phyloP scores from a whole-genome alignment of 768 basidiomycete species.

The Harrya chromipes region DNA sequence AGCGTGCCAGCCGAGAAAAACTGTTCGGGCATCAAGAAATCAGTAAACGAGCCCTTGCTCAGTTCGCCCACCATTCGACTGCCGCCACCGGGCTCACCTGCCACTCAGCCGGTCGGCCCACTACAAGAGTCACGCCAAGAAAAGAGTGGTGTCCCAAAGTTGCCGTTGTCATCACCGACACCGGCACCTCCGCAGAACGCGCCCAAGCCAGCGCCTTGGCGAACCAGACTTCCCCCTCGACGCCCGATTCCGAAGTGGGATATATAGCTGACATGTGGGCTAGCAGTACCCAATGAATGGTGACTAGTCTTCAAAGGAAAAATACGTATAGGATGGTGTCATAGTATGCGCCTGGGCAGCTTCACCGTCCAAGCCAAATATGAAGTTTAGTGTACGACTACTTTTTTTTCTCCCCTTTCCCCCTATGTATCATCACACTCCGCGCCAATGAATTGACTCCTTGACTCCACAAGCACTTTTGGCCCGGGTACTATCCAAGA shows the following conservation, averaged over 20 bases:
- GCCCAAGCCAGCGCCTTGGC: constrained; percentile 16
- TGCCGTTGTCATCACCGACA: background rate
- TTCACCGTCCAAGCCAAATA: too few relatives aligned
- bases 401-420: too few relatives aligned
- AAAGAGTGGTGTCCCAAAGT: background rate
- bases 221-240: constrained; percentile 28
- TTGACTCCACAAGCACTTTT: too few relatives aligned
- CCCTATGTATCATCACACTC: too few relatives aligned
- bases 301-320: too few relatives aligned
- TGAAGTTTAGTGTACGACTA: too few relatives aligned
- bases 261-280: background rate
- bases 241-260: constrained; percentile 33
- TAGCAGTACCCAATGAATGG: too few relatives aligned
- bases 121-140: background rate
- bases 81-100: constrained; percentile 16
- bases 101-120: background rate
- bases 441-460: too few relatives aligned
- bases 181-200: constrained; percentile 7
- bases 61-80: constrained; percentile 19
- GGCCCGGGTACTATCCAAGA: too few relatives aligned
- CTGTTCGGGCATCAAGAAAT: constrained; percentile 10
- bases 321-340: too few relatives aligned
- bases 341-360: too few relatives aligned
- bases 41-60: constrained; percentile 13
- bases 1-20: background rate